Conservation (phyloP, 129 eudicot genomes). For the Centaurea solstitialis region DNA sequence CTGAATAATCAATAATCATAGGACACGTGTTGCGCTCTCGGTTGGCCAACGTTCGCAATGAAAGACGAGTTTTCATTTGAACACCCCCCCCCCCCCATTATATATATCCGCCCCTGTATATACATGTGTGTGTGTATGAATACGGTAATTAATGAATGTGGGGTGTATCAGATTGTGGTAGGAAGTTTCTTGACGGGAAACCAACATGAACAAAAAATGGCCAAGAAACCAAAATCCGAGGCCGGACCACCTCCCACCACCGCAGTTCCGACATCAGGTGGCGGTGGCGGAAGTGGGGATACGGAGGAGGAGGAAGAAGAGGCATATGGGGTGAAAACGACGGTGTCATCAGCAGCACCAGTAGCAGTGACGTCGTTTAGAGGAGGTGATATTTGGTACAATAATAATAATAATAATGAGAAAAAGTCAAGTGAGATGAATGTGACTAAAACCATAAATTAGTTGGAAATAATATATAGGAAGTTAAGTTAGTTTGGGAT, state of each 20-base stretch:
- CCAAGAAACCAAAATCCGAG: conserved; percentile 59
- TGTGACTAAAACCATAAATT: conserved; percentile 20
- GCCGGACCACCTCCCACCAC: conserved; percentile 31
- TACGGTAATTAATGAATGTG: background rate
- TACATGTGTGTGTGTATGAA: no score
- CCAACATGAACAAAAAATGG: conserved; percentile 65
- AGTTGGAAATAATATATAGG: background rate
- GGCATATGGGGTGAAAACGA: conserved; percentile 23
- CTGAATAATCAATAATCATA: no score
- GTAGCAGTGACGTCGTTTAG: conserved; percentile 37
- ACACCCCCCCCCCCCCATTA: no score
- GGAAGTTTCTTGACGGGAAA: conserved; percentile 77
- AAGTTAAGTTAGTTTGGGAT: conserved; percentile 10
- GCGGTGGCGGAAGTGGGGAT: background rate
- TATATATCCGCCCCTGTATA: no score
- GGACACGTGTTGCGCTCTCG: no score
- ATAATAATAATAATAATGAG: conserved; percentile 16
- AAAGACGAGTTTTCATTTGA: no score
- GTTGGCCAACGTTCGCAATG: no score
- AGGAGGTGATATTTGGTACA: conserved; percentile 57
- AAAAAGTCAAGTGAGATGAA: conserved; percentile 66
- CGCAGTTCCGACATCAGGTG: conserved; percentile 39
- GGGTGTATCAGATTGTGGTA: conserved; percentile 61
- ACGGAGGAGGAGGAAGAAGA: conserved; percentile 54
- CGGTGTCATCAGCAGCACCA: conserved; percentile 17